Conservation (phyloP, 1,284 basidiomycete genomes). For the Hymenochaete sp. region DNA sequence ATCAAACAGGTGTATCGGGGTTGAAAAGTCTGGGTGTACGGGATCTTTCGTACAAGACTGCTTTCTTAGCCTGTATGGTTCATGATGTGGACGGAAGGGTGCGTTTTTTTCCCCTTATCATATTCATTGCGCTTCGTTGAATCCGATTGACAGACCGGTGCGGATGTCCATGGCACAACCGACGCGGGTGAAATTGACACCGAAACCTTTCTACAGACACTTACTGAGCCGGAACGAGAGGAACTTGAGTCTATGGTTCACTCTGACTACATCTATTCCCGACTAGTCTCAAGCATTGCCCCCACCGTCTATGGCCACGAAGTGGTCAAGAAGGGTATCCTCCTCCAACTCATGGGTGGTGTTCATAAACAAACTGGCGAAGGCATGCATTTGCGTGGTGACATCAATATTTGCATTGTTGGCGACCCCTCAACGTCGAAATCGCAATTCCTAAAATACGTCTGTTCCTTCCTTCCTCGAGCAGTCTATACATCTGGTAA, state of each 20-base stretch:
- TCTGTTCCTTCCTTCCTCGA: slow-evolving; percentile 97
- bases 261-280: slow-evolving; percentile 88
- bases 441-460: slow-evolving; percentile 96
- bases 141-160: slow-evolving; percentile 46
- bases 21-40: slow-evolving; percentile 91
- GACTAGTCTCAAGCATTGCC: slow-evolving; percentile 90
- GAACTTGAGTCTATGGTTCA: slow-evolving; percentile 93
- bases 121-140: slow-evolving; percentile 9
- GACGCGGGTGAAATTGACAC: slow-evolving; percentile 71
- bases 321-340: slow-evolving; percentile 95
- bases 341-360: slow-evolving; percentile 99
- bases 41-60: slow-evolving; percentile 97
- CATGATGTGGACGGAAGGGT: slow-evolving; percentile 83
- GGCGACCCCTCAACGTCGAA: slow-evolving; percentile 97
- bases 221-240: slow-evolving; percentile 92
- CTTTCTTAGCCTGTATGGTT: slow-evolving; percentile 97
- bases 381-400: slow-evolving; percentile 95
- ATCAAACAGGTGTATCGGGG: slow-evolving; percentile 86
- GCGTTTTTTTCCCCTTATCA: slow-evolving; percentile 26
- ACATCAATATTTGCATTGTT: slow-evolving; percentile 98
- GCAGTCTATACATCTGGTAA: slow-evolving; percentile 99
- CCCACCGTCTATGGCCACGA: slow-evolving; percentile 98
- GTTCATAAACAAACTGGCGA: slow-evolving; percentile 96
- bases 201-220: slow-evolving; percentile 75
- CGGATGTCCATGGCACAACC: slow-evolving; percentile 82